Evolutionary conservation across 2,329 filamentous ascomycete species (phyloP).

Genomic region (Ceratocystis ficicola): DNA sequence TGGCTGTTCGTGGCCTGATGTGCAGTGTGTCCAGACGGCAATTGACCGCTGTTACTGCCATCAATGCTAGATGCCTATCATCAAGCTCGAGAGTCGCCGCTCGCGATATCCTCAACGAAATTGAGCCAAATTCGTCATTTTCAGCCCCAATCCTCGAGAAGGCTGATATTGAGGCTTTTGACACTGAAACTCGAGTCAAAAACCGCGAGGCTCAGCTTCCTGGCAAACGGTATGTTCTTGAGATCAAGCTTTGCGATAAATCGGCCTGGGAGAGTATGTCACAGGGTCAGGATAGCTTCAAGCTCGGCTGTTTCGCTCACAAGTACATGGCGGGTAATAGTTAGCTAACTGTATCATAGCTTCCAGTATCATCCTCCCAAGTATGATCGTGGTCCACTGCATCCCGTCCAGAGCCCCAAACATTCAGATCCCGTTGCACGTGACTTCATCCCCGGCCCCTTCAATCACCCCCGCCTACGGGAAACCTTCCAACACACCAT

Average conservation of each 20-base stretch:
- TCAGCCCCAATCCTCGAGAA: conserved; percentile 33
- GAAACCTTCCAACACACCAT: conserved; percentile 85
- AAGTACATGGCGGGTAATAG: background rate
- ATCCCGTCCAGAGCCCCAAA: conserved; percentile 82
- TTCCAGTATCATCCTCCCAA: conserved; percentile 92
- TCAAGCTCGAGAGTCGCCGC: conserved; percentile 16
- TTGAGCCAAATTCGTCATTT: conserved; percentile 26
- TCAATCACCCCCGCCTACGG: conserved; percentile 72
- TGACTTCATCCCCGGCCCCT: conserved; percentile 80
- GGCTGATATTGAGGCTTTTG: conserved; percentile 32
- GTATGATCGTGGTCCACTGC: conserved; percentile 85
- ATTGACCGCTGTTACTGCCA: conserved; percentile 21
- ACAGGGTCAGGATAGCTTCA: background rate
- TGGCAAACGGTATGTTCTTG: conserved; percentile 35
- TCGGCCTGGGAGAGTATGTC: background rate
- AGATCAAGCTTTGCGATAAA: background rate
- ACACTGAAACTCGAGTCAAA: conserved; percentile 30
- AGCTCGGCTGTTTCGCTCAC: background rate
- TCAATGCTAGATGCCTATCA: conserved; percentile 23
- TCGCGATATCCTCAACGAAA: conserved; percentile 17
- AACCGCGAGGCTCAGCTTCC: conserved; percentile 34
- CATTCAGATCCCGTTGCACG: conserved; percentile 78
- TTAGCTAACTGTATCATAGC: conserved; percentile 36
- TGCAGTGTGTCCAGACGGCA: conserved; percentile 15
- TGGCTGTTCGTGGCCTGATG: conserved; percentile 25